Percentiles rank a stretch among this genome's conserved stretches.
phyloP scores from a whole-genome alignment of 768 basidiomycete species.

The Gelatoporia subvermispora region DNA sequence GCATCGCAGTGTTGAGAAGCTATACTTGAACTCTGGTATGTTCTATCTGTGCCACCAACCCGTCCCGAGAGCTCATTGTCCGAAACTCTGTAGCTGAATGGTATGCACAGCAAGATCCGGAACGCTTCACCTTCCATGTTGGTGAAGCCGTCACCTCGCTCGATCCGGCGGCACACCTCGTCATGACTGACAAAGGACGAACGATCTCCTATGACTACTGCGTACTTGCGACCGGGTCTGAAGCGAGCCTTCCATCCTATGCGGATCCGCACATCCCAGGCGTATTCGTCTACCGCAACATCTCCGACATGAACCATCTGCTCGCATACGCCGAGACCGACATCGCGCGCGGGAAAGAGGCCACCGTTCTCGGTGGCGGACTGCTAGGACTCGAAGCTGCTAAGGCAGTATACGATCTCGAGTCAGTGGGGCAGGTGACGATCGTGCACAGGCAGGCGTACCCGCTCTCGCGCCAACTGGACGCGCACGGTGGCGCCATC shows the following conservation, averaged over 20 bases:
- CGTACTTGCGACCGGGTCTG: slow-evolving; percentile 66
- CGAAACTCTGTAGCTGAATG: slow-evolving; percentile 36
- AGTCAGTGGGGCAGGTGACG: slow-evolving; percentile 40
- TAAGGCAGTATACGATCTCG: slow-evolving; percentile 62
- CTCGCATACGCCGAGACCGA: slow-evolving; percentile 49
- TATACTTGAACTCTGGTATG: slow-evolving; percentile 51
- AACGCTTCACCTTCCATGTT: slow-evolving; percentile 47
- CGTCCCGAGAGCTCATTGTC: slow-evolving; percentile 14
- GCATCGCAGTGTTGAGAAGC: slow-evolving; percentile 52
- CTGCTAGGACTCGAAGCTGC: slow-evolving; percentile 72
- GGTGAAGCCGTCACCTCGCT: slow-evolving; percentile 43
- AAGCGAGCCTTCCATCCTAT: slow-evolving; percentile 58
- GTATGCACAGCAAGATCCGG: slow-evolving; percentile 55
- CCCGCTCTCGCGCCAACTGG: slow-evolving; percentile 56
- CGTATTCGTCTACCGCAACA: slow-evolving; percentile 68
- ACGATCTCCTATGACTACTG: slow-evolving; percentile 54
- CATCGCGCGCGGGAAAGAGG: slow-evolving; percentile 19
- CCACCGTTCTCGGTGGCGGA: slow-evolving; percentile 64
- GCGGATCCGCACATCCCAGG: slow-evolving; percentile 44
- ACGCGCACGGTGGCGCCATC: slow-evolving; percentile 54
- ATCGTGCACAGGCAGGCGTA: slow-evolving; percentile 49
- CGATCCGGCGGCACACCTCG: slow-evolving; percentile 34
- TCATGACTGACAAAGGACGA: slow-evolving; percentile 41
- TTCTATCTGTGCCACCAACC: slow-evolving; percentile 4
- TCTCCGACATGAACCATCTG: slow-evolving; percentile 62